These are phyloP conservation scores for Calonectria pseudoreteaudii DNA, from an alignment of 2,329 filamentous ascomycete genomes.

Conservation along the genomic window DNA sequence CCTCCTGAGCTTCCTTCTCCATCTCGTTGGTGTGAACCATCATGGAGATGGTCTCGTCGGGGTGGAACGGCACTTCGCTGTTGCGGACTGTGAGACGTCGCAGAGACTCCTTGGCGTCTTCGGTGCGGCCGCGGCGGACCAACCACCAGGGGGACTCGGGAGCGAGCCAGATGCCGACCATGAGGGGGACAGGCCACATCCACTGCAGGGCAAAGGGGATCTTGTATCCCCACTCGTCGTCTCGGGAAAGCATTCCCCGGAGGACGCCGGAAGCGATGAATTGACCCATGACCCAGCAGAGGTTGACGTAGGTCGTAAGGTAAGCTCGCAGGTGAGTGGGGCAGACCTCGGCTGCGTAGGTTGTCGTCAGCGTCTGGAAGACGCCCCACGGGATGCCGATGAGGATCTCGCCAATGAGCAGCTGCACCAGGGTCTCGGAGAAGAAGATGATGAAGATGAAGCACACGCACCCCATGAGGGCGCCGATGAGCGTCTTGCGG, in stretches of 20 bases:
- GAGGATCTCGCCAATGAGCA: slow-evolving; percentile 59
- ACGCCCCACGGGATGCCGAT: slow-evolving; percentile 61
- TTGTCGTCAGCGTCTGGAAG: slow-evolving; percentile 59
- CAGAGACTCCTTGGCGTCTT: slow-evolving; percentile 54
- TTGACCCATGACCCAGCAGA: slow-evolving; percentile 64
- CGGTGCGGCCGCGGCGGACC: slow-evolving; percentile 53
- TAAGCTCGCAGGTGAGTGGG: slow-evolving; percentile 60
- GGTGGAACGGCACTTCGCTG: slow-evolving; percentile 47
- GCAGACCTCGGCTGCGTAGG: slow-evolving; percentile 62
- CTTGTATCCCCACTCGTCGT: slow-evolving; percentile 57
- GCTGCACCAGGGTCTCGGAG: slow-evolving; percentile 52
- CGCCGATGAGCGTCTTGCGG: slow-evolving; percentile 59
- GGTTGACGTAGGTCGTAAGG: slow-evolving; percentile 61
- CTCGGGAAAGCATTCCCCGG: slow-evolving; percentile 51
- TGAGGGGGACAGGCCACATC: slow-evolving; percentile 60
- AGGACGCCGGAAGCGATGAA: slow-evolving; percentile 58
- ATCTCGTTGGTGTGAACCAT: slow-evolving; percentile 64
- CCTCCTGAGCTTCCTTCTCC: slow-evolving; percentile 54
- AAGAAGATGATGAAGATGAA: slow-evolving; percentile 65
- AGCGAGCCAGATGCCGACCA: slow-evolving; percentile 56
- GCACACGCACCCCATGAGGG: slow-evolving; percentile 51
- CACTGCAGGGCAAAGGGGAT: slow-evolving; percentile 64
- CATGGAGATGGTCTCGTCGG: slow-evolving; percentile 61
- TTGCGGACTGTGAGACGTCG: slow-evolving; percentile 55
- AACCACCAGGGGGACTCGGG: slow-evolving; percentile 66